Percentiles rank a stretch among this genome's conserved stretches.
These are phyloP conservation scores for Xylaria sp. DNA, from an alignment of 2,329 filamentous ascomycete species.

Conservation along the genomic window DNA sequence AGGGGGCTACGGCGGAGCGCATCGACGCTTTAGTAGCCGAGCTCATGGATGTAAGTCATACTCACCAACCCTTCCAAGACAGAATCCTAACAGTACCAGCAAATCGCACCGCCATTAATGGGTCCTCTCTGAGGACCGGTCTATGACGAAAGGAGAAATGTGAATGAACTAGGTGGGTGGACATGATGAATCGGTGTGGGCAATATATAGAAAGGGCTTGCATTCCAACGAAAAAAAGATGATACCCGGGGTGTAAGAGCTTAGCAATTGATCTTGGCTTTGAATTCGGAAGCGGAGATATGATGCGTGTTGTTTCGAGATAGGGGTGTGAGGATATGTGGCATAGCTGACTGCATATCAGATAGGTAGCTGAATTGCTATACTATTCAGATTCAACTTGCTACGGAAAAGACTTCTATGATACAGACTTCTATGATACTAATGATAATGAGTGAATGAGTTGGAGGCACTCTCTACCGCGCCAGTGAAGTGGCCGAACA, in stretches of 20 bases:
- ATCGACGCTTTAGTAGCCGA: neutral
- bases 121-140: neutral
- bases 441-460: no score
- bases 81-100: neutral
- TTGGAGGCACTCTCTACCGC: no score
- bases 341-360: neutral
- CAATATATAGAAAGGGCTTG: no score
- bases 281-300: no score
- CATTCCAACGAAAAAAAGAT: neutral
- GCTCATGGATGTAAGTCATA: neutral
- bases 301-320: no score
- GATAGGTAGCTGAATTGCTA: no score
- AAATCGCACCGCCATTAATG: neutral
- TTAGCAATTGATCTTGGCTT: no score
- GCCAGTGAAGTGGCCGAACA: neutral
- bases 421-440: no score
- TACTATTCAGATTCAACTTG: neutral
- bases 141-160: neutral
- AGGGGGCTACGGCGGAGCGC: neutral
- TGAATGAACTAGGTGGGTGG: no score
- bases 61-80: no score
- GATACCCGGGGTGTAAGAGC: neutral
- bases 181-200: no score
- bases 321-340: neutral
- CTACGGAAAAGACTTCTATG: no score